Conservation (phyloP, 2,329 filamentous ascomycete species). For the Trichoderma sp. region DNA sequence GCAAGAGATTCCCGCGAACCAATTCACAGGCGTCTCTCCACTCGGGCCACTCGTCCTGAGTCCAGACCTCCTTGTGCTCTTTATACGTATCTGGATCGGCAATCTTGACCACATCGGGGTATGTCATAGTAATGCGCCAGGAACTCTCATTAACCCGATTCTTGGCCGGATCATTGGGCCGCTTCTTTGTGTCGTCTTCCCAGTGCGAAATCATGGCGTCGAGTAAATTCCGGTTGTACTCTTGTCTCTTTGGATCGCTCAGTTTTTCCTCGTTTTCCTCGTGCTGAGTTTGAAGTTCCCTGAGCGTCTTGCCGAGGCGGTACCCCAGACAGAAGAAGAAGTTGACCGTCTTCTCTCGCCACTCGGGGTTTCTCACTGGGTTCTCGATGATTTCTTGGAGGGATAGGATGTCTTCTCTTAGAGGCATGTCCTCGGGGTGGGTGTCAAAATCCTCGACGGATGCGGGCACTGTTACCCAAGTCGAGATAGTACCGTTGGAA, state of each 20-base stretch:
- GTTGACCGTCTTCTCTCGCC: constrained; percentile 11
- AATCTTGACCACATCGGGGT: constrained; percentile 32
- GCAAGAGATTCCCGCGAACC: constrained; percentile 40
- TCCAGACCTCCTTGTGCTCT: not conserved
- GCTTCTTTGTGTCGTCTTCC: constrained; percentile 21
- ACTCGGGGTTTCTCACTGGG: not conserved
- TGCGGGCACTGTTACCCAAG: not conserved
- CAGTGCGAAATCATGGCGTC: constrained; percentile 19
- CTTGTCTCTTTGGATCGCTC: not conserved
- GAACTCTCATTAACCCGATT: constrained; percentile 13
- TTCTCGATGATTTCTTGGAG: constrained; percentile 3
- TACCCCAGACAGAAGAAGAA: constrained; percentile 34
- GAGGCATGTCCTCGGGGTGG: constrained; percentile 10
- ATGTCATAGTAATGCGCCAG: constrained; percentile 23
- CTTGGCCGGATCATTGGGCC: constrained; percentile 22
- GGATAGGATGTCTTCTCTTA: constrained; percentile 8
- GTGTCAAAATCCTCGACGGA: constrained; percentile 7
- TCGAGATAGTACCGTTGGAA: not conserved
- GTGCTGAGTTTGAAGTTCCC: constrained; percentile 17
- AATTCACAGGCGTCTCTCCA: constrained; percentile 18
- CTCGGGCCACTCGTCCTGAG: not conserved
- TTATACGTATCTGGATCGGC: constrained; percentile 30
- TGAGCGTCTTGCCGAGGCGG: constrained; percentile 38
- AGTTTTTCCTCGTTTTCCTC: not conserved
- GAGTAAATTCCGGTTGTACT: constrained; percentile 21